phyloP scores from a whole-genome alignment of 1,139 yeast genomes.

The Magnusiomyces starmeri region DNA sequence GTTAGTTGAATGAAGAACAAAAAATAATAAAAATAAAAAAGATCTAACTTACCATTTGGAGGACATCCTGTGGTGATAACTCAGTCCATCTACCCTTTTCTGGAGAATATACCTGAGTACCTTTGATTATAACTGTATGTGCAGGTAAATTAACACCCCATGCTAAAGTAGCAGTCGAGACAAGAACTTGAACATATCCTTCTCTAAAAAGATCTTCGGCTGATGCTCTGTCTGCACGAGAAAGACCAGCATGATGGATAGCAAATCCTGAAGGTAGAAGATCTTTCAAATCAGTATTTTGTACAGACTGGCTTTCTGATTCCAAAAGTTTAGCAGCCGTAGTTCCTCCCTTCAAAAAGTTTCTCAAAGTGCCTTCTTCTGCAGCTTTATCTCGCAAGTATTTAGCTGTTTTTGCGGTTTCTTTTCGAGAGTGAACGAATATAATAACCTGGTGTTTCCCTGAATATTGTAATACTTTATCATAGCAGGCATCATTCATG shows the following conservation, averaged over 20 bases:
- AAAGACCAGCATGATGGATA: conserved; percentile 90
- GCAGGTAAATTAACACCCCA: conserved; percentile 99
- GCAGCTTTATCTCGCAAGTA: conserved; percentile 57
- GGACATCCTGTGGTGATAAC: conserved; percentile 84
- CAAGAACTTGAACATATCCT: conserved; percentile 74
- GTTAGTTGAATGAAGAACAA: background rate
- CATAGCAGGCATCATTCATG: conserved; percentile 88
- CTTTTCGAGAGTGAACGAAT: conserved; percentile 92
- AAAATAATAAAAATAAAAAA: conserved; percentile 25
- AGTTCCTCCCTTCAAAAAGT: conserved; percentile 44
- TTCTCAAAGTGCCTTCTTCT: conserved; percentile 47
- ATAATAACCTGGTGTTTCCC: conserved; percentile 70
- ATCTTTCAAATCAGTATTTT: conserved; percentile 50
- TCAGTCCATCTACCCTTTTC: conserved; percentile 85
- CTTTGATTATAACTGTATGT: conserved; percentile 90
- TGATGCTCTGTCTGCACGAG: conserved; percentile 61
- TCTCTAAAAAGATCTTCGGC: conserved; percentile 86
- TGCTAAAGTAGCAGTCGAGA: conserved; percentile 92
- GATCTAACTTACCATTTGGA: conserved; percentile 54
- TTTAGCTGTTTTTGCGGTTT: conserved; percentile 76
- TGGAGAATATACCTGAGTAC: conserved; percentile 91
- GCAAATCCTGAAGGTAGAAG: conserved; percentile 73
- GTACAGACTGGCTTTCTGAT: conserved; percentile 53
- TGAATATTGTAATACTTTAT: conserved; percentile 64
- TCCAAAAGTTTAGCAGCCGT: conserved; percentile 59